Percentiles rank a stretch among this genome's conserved stretches.
These are phyloP conservation scores for Glycine tomentella DNA, from an alignment of 306 rosid genomes.

Conservation along the genomic window DNA sequence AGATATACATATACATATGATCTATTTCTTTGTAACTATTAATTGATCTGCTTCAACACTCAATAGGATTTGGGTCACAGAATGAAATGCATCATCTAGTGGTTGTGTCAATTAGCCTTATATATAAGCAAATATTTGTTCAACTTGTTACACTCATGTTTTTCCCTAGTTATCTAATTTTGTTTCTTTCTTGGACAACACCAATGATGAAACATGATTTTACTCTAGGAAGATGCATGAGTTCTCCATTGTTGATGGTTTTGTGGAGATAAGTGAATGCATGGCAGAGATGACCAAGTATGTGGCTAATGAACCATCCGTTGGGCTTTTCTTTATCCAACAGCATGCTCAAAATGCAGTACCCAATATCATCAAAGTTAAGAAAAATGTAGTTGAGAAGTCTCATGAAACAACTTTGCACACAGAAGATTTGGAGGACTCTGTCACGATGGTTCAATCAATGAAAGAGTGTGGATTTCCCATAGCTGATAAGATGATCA, in stretches of 20 bases:
- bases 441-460: slow-evolving; percentile 65
- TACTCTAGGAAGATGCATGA: slow-evolving; percentile 78
- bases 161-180: slow-evolving; percentile 25
- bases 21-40: slow-evolving; percentile 4
- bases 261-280: slow-evolving; percentile 83
- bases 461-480: slow-evolving; percentile 86
- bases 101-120: slow-evolving; percentile 29
- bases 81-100: slow-evolving; percentile 13
- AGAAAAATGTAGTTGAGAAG: slow-evolving; percentile 59
- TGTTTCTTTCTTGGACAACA: slow-evolving; percentile 41
- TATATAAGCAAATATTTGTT: slow-evolving; percentile 29
- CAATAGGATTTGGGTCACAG: slow-evolving; percentile 25
- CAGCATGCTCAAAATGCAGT: slow-evolving; percentile 87
- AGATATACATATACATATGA: background rate
- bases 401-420: slow-evolving; percentile 75
- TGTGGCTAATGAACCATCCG: slow-evolving; percentile 88
- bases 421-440: slow-evolving; percentile 88
- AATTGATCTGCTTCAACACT: slow-evolving; percentile 17
- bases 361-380: slow-evolving; percentile 63
- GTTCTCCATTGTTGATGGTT: slow-evolving; percentile 88
- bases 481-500: slow-evolving; percentile 78
- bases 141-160: slow-evolving; percentile 16
- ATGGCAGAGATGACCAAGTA: slow-evolving; percentile 84
- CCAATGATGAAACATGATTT: slow-evolving; percentile 62
- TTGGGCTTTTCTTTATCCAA: slow-evolving; percentile 88